phyloP scores from a whole-genome alignment of 2,329 filamentous ascomycete species.

The Epichloe festucae region DNA sequence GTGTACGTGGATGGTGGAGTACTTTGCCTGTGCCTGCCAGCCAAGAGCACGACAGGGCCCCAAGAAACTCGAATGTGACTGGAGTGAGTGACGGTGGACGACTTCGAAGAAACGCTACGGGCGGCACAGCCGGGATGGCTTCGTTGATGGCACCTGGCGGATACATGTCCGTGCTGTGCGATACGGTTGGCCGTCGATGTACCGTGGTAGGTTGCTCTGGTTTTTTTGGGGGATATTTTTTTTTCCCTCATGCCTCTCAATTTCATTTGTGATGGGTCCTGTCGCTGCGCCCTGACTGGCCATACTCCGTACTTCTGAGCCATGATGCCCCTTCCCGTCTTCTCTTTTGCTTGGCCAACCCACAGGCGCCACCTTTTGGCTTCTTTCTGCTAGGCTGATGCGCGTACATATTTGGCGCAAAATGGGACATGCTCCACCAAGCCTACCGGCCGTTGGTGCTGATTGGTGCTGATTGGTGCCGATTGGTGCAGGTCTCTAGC shows the following conservation, averaged over 20 bases:
- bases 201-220: neutral
- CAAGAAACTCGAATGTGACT: neutral
- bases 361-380: neutral
- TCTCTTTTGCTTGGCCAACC: constrained; percentile 9
- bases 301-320: constrained; percentile 1
- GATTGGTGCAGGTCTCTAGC: neutral
- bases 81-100: constrained; percentile 3
- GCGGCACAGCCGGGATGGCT: constrained; percentile 10
- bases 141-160: neutral
- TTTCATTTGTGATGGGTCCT: neutral
- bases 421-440: constrained; percentile 5
- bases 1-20: neutral
- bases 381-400: constrained; percentile 1
- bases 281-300: neutral
- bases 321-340: constrained; percentile 7
- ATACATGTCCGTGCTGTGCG: neutral
- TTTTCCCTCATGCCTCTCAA: neutral
- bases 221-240: neutral
- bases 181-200: neutral
- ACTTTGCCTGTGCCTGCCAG: neutral
- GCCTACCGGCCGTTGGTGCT: neutral
- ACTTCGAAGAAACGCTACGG: constrained; percentile 8
- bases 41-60: neutral
- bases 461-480: neutral
- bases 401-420: constrained; percentile 4